Conservation (phyloP, 2,329 filamentous ascomycete species). For the Epichloe gansuensis region DNA sequence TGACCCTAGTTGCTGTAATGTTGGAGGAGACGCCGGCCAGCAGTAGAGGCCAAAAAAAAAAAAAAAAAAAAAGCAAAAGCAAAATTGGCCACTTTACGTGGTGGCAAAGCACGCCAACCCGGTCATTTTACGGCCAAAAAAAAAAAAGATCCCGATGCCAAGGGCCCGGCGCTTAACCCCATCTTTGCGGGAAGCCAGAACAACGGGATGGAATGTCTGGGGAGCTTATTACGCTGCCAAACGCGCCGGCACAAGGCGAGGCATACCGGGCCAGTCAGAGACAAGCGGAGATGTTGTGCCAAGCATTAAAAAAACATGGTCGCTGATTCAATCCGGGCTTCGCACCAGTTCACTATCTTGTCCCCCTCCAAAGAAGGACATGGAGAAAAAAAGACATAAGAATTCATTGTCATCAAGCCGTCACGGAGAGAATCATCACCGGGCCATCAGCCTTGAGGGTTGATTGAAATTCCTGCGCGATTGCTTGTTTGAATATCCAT, state of each 20-base stretch:
- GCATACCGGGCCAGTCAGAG: neutral
- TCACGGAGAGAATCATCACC: no score
- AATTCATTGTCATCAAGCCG: no score
- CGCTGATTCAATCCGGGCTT: neutral
- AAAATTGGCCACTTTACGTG: neutral
- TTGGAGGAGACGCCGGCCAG: neutral
- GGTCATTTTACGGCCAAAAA: neutral
- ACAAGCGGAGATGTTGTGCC: neutral
- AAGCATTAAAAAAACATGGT: neutral
- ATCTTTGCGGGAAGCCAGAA: conserved; percentile 4
- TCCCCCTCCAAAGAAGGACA: neutral
- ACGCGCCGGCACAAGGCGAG: conserved; percentile 7
- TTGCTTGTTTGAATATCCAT: no score
- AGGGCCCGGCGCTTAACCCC: neutral
- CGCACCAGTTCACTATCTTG: neutral
- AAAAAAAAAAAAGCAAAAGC: no score
- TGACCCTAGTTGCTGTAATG: neutral
- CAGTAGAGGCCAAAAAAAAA: neutral
- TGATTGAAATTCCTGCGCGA: no score
- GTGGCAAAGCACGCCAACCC: neutral
- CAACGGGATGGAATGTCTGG: neutral
- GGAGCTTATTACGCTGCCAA: neutral
- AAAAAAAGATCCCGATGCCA: neutral
- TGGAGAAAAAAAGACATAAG: neutral
- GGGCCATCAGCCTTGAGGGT: no score